These are phyloP conservation scores for Penstemon newberryi DNA, from an alignment of 257 asterid species.

Conservation along the genomic window DNA sequence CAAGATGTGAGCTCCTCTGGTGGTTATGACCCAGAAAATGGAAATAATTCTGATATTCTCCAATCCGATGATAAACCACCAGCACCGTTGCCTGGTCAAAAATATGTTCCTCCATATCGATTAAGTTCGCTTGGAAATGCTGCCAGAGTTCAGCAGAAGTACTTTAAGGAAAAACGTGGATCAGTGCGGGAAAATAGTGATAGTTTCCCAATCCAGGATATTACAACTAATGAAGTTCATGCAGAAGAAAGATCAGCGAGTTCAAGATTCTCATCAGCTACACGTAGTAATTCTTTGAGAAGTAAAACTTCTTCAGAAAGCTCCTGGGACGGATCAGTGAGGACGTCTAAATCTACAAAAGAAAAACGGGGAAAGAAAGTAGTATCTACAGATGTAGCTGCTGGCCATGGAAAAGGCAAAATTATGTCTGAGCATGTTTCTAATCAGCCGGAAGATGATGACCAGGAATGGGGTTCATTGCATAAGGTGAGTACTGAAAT, in stretches of 20 bases:
- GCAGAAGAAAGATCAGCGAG: slow-evolving; percentile 60
- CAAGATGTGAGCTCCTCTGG: slow-evolving; percentile 52
- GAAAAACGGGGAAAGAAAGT: slow-evolving; percentile 50
- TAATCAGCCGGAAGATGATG: slow-evolving; percentile 57
- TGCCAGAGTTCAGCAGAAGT: slow-evolving; percentile 51
- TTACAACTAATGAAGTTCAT: slow-evolving; percentile 50
- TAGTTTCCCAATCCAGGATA: slow-evolving; percentile 51
- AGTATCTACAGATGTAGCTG: slow-evolving; percentile 30
- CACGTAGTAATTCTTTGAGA: slow-evolving; percentile 48
- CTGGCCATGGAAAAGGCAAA: slow-evolving; percentile 63
- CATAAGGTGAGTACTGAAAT: slow-evolving; percentile 45
- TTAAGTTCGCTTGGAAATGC: slow-evolving; percentile 43
- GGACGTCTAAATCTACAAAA: slow-evolving; percentile 41
- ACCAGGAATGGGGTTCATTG: slow-evolving; percentile 53
- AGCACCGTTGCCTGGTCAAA: slow-evolving; percentile 44
- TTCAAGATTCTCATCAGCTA: slow-evolving; percentile 51
- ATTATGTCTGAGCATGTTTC: slow-evolving; percentile 46
- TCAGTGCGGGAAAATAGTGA: slow-evolving; percentile 52
- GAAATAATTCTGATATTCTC: slow-evolving; percentile 38
- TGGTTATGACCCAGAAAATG: slow-evolving; percentile 52
- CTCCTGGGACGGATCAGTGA: slow-evolving; percentile 59
- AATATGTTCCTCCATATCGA: slow-evolving; percentile 68
- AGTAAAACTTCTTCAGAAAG: slow-evolving; percentile 61
- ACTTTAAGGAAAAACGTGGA: slow-evolving; percentile 58
- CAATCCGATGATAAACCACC: slow-evolving; percentile 54